phyloP scores from a whole-genome alignment of 2,329 filamentous ascomycete genomes.

The Venturia oleaginea region DNA sequence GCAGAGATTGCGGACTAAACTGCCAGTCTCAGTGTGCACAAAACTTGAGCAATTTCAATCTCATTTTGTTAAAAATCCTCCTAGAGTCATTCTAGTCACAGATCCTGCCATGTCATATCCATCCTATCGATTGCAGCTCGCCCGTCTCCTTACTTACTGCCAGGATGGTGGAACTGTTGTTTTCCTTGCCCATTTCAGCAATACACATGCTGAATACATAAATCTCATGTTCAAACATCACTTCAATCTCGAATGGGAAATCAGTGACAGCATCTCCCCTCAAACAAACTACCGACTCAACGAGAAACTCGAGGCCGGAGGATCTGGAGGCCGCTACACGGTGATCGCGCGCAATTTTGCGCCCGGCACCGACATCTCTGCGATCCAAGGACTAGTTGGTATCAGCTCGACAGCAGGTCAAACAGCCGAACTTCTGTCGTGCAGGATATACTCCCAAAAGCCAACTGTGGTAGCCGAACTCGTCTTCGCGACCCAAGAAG shows the following conservation, averaged over 20 bases:
- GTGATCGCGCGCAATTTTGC: constrained; percentile 13
- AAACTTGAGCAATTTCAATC: constrained; percentile 7
- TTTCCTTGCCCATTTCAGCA: constrained; percentile 12
- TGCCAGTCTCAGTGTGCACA: constrained; percentile 12
- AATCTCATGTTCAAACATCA: constrained; percentile 12
- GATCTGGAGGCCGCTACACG: constrained; percentile 7
- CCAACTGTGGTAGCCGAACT: constrained; percentile 11
- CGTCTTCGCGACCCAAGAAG: constrained; percentile 11
- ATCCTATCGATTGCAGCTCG: constrained; percentile 11
- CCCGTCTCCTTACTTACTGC: constrained; percentile 12
- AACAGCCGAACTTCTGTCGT: background rate
- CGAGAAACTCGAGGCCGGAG: constrained; percentile 11
- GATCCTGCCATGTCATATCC: constrained; percentile 11
- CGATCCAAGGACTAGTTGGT: constrained; percentile 6
- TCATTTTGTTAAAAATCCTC: constrained; percentile 10
- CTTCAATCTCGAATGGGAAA: constrained; percentile 11
- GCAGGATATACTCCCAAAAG: constrained; percentile 10
- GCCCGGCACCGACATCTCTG: constrained; percentile 10
- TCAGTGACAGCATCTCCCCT: background rate
- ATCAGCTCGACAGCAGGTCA: constrained; percentile 5
- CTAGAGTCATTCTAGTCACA: constrained; percentile 10
- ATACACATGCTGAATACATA: constrained; percentile 9
- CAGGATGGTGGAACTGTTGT: constrained; percentile 14
- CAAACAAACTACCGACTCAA: constrained; percentile 8
- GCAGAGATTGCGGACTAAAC: constrained; percentile 5